Base-by-base conservation (phyloP, 2,329 filamentous ascomycete species). In the Botrytis medusae region DNA sequence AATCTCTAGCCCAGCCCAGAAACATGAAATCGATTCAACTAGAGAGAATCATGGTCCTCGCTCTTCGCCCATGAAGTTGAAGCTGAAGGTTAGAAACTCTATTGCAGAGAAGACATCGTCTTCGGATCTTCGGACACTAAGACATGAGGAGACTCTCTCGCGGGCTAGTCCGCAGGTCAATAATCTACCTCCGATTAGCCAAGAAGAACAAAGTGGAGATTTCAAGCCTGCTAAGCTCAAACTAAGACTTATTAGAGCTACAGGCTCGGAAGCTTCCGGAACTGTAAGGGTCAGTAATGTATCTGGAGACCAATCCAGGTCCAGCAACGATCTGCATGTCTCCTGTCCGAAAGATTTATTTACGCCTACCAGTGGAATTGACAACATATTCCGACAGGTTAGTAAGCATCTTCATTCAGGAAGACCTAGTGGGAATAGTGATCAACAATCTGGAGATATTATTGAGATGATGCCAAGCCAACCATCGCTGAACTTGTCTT, bases 321-420 rank as follows among this genome's bases (percentile, higher is more conserved):
- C 74, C 16, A 72, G 74, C 20, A 61, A 76, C 18, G 78, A 77
- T 57, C 73, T 80, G 25, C 74, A 81, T 44, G 71, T 82, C 59
- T 73, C 72, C 37, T 75, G 75, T 44, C 76, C 78, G 16, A 79
- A 77, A 72, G 80, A 81, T 72, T 69, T 81, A 25, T 81, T 81
- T 72, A 80, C 79, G 20, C 74, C 80, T 14, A 65, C 74, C 65
- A 69, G 72, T 64, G 78, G 78, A 48, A 69, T 81, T 46, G 77
- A 80, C 42, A 77, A 75, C 54, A 76, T 81, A n/a, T 80, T 82
- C 70, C 78, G 75, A 54, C 77, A 79, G 65, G 77, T 80, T 54
- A 76, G 77, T 67, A 76, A 69, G 59, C 78, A 78, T 73, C 69
- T 80, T 20, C 77, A 79, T 71, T 75, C 78, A 29, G 75, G 78